These are phyloP conservation scores for Lycium barbarum DNA, from an alignment of 257 asterid genomes.

Conservation along the genomic window DNA sequence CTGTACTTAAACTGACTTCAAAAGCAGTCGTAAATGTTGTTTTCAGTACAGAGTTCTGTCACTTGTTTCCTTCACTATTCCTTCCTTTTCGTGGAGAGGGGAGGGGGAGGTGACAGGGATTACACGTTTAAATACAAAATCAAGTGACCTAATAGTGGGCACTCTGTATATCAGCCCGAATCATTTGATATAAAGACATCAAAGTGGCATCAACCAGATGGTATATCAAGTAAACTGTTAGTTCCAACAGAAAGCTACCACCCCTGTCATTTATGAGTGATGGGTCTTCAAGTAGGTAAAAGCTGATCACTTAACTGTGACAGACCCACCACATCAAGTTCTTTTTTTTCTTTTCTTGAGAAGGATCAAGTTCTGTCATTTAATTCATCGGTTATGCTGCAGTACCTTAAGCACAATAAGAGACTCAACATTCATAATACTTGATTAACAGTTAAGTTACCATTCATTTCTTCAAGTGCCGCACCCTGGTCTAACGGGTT, in stretches of 20 bases:
- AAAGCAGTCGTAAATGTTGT: background rate
- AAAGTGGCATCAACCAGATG: background rate
- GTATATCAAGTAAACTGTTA: background rate
- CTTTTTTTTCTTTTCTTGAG: too few relatives aligned
- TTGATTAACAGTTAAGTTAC: slow-evolving; percentile 40
- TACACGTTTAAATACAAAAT: background rate
- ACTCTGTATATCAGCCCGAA: background rate
- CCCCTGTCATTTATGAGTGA: background rate
- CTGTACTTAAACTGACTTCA: background rate
- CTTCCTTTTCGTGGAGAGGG: background rate
- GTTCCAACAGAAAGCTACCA: background rate
- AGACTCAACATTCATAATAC: background rate
- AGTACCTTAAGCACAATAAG: slow-evolving; percentile 7
- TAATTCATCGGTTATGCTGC: background rate
- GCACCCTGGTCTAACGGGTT: slow-evolving; percentile 86
- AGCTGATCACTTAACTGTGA: background rate
- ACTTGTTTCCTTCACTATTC: background rate
- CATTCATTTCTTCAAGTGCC: slow-evolving; percentile 92
- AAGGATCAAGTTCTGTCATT: too few relatives aligned
- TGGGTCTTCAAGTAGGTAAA: background rate
- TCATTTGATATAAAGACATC: background rate
- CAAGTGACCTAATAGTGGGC: background rate
- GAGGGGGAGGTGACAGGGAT: background rate
- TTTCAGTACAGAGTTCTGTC: background rate
- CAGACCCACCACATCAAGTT: background rate